Evolutionary conservation across 1,284 basidiomycete species (phyloP).

Genomic region (Filobasidium uniguttulatum): DNA sequence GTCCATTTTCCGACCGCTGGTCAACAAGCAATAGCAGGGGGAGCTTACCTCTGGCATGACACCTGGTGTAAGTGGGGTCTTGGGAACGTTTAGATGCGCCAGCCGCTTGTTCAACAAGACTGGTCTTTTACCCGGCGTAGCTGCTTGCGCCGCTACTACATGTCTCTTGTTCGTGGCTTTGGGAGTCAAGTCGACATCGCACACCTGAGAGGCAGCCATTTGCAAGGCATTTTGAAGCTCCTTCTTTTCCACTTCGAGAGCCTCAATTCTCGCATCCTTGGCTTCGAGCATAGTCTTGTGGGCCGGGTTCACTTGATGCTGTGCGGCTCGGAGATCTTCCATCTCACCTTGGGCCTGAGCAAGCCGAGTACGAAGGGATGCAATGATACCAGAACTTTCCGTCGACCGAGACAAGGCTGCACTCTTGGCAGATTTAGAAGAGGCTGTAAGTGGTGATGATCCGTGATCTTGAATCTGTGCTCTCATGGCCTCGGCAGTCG

Average conservation of each 20-base stretch:
- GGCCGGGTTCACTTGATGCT: neutral
- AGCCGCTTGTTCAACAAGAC: slow-evolving; percentile 8
- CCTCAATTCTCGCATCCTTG: slow-evolving; percentile 24
- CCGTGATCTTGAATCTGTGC: neutral
- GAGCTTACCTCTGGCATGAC: slow-evolving; percentile 28
- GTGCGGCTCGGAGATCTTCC: slow-evolving; percentile 5
- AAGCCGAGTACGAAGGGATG: neutral
- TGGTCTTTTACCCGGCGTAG: neutral
- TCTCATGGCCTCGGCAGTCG: neutral
- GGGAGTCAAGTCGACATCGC: neutral
- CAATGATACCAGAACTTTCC: neutral
- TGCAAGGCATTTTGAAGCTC: slow-evolving; percentile 18
- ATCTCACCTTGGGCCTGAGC: slow-evolving; percentile 4
- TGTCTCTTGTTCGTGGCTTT: slow-evolving; percentile 1
- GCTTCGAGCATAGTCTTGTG: slow-evolving; percentile 14
- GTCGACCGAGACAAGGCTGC: neutral
- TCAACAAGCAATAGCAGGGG: neutral
- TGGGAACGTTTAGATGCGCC: slow-evolving; percentile 15
- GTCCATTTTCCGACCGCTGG: neutral
- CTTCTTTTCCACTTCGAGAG: slow-evolving; percentile 14
- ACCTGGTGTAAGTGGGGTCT: slow-evolving; percentile 32
- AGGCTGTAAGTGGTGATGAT: neutral
- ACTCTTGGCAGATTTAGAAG: neutral
- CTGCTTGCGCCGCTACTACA: neutral
- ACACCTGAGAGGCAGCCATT: slow-evolving; percentile 24